phyloP scores from a whole-genome alignment of 2,329 filamentous ascomycete species.

The Knoxdaviesia capensis region DNA sequence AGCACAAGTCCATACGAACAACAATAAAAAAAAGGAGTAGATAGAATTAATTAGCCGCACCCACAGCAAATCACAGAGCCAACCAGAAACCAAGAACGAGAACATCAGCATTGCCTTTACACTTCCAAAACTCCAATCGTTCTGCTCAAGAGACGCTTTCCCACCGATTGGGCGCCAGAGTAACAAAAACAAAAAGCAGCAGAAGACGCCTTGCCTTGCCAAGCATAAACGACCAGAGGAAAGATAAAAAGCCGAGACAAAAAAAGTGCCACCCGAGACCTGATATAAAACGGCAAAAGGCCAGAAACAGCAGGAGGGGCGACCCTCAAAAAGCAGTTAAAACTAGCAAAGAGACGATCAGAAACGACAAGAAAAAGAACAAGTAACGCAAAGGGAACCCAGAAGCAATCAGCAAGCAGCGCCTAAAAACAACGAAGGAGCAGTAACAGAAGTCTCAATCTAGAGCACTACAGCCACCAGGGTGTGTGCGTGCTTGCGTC shows the following conservation, averaged over 20 bases:
- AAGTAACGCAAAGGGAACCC: not conserved
- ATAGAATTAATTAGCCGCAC: not conserved
- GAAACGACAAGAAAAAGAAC: not conserved
- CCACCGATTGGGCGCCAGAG: no score
- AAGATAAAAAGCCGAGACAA: slow-evolving; percentile 1
- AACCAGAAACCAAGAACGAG: not conserved
- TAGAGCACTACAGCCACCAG: no score
- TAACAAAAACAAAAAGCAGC: no score
- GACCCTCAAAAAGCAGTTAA: not conserved
- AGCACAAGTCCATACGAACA: no score
- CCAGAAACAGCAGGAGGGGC: not conserved
- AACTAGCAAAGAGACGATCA: not conserved
- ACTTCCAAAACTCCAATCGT: no score
- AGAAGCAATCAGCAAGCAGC: not conserved
- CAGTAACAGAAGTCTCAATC: not conserved
- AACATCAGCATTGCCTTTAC: no score
- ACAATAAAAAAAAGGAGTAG: not conserved
- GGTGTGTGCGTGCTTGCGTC: no score
- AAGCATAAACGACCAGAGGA: not conserved
- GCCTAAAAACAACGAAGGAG: not conserved
- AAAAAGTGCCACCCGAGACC: not conserved
- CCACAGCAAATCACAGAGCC: not conserved
- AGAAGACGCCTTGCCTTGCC: no score
- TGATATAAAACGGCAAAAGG: not conserved
- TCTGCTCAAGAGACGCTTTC: no score